These are phyloP conservation scores for Ramalina peruviana DNA, from an alignment of 495 filamentous ascomycete species.

Conservation along the genomic window DNA sequence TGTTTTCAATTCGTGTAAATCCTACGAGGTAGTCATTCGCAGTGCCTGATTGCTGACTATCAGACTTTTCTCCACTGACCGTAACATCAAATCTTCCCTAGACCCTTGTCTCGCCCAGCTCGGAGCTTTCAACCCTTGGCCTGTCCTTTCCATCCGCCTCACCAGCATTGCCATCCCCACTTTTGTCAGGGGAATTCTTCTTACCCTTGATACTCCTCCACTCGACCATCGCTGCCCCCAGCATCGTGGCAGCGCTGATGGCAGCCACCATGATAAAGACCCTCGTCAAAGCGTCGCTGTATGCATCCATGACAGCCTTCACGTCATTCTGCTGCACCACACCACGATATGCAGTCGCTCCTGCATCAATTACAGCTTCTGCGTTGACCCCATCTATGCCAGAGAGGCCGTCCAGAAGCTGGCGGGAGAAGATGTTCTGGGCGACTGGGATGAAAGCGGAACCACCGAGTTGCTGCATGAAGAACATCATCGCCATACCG, in stretches of 20 bases:
- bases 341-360: constrained; percentile 18
- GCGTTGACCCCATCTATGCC: constrained; percentile 12
- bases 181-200: not conserved
- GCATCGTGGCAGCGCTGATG: constrained; percentile 5
- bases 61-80: too few relatives aligned
- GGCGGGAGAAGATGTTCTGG: constrained; percentile 16
- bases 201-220: constrained; percentile 26
- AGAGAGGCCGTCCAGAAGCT: constrained; percentile 15
- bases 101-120: too few relatives aligned
- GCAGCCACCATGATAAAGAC: constrained; percentile 5
- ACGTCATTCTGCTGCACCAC: constrained; percentile 15
- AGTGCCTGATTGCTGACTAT: too few relatives aligned
- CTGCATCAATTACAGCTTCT: constrained; percentile 14
- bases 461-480: constrained; percentile 27
- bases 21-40: too few relatives aligned
- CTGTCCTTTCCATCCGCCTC: too few relatives aligned
- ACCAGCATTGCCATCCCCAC: not conserved
- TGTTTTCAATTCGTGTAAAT: too few relatives aligned
- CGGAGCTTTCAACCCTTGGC: too few relatives aligned
- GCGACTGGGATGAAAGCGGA: constrained; percentile 25
- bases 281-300: constrained; percentile 21
- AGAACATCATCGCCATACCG: constrained; percentile 27
- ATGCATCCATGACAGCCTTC: constrained; percentile 15
- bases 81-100: too few relatives aligned
- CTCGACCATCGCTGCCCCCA: constrained; percentile 23